Conservation (phyloP, 192 early-diverging fungal genomes). For the Phlyctochytrium bullatum region DNA sequence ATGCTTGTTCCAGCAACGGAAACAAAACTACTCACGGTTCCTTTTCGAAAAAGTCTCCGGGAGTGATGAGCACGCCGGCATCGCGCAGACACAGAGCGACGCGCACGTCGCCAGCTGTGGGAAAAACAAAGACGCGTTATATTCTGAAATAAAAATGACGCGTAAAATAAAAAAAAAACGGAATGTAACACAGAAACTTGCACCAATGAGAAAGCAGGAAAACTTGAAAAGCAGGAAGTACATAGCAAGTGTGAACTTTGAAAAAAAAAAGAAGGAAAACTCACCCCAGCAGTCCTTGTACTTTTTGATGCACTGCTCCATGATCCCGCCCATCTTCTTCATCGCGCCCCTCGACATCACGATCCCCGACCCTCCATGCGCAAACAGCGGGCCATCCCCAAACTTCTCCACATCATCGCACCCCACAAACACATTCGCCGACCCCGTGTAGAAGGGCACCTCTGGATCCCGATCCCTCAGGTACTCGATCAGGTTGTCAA, state of each 20-base stretch:
- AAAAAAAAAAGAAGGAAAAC: constrained; percentile 28
- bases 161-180: neutral
- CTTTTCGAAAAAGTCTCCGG: neutral
- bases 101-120: constrained; percentile 49
- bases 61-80: constrained; percentile 37
- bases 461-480: constrained; percentile 35
- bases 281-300: constrained; percentile 60
- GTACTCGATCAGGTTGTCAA: constrained; percentile 43
- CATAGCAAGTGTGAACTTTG: constrained; percentile 46
- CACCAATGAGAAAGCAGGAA: constrained; percentile 17
- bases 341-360: constrained; percentile 49
- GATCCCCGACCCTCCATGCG: constrained; percentile 60
- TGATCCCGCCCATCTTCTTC: constrained; percentile 28
- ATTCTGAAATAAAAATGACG: neutral
- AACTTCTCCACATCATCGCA: constrained; percentile 52
- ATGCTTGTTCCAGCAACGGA: too few relatives aligned
- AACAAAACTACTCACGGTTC: neutral
- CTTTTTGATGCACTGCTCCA: constrained; percentile 41
- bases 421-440: constrained; percentile 38
- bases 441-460: constrained; percentile 42
- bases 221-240: constrained; percentile 32
- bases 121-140: neutral
- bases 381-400: constrained; percentile 45
- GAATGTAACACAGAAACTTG: too few relatives aligned
- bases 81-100: constrained; percentile 54